phyloP scores from a whole-genome alignment of 140 eudicot species.

The Bidens hawaiensis region DNA sequence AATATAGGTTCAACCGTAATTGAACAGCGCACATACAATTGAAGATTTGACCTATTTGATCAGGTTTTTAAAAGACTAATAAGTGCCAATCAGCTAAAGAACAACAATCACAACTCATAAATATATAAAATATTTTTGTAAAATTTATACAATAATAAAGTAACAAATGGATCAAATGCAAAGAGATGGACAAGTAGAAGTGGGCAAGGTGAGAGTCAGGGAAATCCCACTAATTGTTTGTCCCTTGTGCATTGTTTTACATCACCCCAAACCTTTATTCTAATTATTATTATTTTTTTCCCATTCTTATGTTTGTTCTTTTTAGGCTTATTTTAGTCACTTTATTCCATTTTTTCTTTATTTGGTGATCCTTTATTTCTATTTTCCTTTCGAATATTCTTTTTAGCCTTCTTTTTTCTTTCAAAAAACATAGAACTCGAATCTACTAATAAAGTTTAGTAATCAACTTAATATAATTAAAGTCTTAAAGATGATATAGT shows the following conservation, averaged over 20 bases:
- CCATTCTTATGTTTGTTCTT: slow-evolving; percentile 38
- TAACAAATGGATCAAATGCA: not conserved
- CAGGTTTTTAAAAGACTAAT: not conserved
- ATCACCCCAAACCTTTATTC: slow-evolving; percentile 28
- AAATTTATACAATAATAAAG: not conserved
- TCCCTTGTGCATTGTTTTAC: slow-evolving; percentile 34
- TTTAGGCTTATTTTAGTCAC: slow-evolving; percentile 30
- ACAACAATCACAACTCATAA: not conserved
- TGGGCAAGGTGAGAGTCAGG: too few species aligned
- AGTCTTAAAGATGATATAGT: too few species aligned
- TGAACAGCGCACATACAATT: not conserved
- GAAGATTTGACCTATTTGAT: not conserved
- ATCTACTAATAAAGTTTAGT: slow-evolving; percentile 12
- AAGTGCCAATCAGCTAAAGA: not conserved
- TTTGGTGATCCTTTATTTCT: slow-evolving; percentile 18
- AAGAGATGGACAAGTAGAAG: too few species aligned
- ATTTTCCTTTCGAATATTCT: slow-evolving; percentile 16
- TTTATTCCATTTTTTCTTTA: slow-evolving; percentile 34
- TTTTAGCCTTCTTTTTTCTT: not conserved
- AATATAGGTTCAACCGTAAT: too few species aligned
- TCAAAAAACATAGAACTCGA: slow-evolving; percentile 3
- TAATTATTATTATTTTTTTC: slow-evolving; percentile 23
- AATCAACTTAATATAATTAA: too few species aligned
- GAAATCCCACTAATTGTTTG: slow-evolving; percentile 52
- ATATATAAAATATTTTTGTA: not conserved